Conservation (phyloP, 2,329 filamentous ascomycete species). For the Lizonia empirigonia region DNA sequence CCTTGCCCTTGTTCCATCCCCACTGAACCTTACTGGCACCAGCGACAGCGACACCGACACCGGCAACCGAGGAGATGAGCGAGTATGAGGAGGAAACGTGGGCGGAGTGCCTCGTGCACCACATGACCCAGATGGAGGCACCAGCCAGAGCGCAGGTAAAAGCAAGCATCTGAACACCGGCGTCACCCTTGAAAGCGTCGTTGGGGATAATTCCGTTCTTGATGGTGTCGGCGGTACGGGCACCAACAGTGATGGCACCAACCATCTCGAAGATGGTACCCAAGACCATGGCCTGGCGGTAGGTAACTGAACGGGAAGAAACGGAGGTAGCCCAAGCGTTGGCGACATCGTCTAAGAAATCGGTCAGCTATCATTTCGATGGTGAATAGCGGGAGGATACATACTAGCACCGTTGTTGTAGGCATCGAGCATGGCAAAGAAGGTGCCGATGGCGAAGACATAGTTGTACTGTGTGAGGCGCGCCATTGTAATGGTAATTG, state of each 20-base stretch:
- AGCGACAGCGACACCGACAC: conserved; percentile 60
- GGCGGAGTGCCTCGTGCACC: conserved; percentile 74
- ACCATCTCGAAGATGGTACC: conserved; percentile 56
- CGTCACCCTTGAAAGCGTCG: conserved; percentile 52
- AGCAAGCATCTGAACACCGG: conserved; percentile 58
- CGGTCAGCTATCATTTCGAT: conserved; percentile 13
- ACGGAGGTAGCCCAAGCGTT: conserved; percentile 84
- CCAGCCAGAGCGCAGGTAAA: conserved; percentile 66
- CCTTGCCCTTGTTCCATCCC: conserved; percentile 67
- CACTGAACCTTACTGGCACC: conserved; percentile 62
- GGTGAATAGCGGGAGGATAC: conserved; percentile 39
- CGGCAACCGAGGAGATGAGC: conserved; percentile 56
- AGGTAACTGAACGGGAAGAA: conserved; percentile 76
- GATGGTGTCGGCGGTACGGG: conserved; percentile 72
- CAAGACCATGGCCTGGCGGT: conserved; percentile 64
- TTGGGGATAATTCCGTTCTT: conserved; percentile 69
- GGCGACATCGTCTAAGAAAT: conserved; percentile 73
- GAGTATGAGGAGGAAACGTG: conserved; percentile 66
- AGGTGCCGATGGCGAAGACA: conserved; percentile 75
- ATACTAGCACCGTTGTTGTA: conserved; percentile 80
- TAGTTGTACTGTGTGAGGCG: conserved; percentile 62
- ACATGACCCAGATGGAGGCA: conserved; percentile 77
- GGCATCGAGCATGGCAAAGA: conserved; percentile 77
- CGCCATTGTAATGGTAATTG: conserved; percentile 24
- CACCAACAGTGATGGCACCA: conserved; percentile 52